A percentile compares a stretch with the other conserved stretches of the same genome.
Conservation (phyloP, 2,329 filamentous ascomycete genomes). For the Fusarium albosuccineum region DNA sequence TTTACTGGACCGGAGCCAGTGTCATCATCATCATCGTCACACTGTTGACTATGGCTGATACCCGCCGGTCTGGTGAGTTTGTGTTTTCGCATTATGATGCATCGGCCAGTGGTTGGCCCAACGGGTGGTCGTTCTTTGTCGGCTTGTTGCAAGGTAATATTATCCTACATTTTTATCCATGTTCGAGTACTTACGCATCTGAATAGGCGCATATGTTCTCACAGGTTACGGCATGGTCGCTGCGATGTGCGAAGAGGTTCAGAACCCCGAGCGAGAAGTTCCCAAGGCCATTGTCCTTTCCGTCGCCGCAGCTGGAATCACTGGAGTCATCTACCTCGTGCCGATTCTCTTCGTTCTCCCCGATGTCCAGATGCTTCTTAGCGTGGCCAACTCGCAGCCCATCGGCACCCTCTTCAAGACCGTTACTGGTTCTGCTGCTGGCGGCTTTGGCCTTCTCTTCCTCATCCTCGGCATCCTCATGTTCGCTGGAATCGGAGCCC, state of each 20-base stretch:
- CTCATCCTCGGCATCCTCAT: conserved; percentile 81
- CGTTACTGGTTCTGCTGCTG: conserved; percentile 78
- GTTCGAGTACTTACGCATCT: conserved; percentile 18
- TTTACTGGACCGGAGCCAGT: conserved; percentile 78
- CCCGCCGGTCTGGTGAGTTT: conserved; percentile 73
- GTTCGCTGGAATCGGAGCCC: conserved; percentile 80
- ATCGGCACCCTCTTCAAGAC: conserved; percentile 82
- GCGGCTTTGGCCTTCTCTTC: conserved; percentile 81
- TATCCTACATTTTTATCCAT: conserved; percentile 44
- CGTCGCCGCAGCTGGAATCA: conserved; percentile 73
- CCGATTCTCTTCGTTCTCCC: conserved; percentile 83
- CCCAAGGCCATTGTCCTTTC: conserved; percentile 77
- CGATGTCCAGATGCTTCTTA: conserved; percentile 72
- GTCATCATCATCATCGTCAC: conserved; percentile 80
- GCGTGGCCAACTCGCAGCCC: conserved; percentile 78
- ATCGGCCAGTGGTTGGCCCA: conserved; percentile 75
- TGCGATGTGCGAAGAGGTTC: conserved; percentile 72
- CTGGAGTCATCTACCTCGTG: conserved; percentile 74
- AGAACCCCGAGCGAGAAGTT: conserved; percentile 70
- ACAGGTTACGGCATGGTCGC: conserved; percentile 66
- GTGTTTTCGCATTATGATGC: conserved; percentile 80
- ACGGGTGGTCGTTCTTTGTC: conserved; percentile 71
- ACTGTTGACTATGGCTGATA: conserved; percentile 72
- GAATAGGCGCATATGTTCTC: conserved; percentile 54
- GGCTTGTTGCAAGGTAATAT: conserved; percentile 63